Conservation (phyloP, 2,329 filamentous ascomycete genomes). For the Juglanconis oblonga region DNA sequence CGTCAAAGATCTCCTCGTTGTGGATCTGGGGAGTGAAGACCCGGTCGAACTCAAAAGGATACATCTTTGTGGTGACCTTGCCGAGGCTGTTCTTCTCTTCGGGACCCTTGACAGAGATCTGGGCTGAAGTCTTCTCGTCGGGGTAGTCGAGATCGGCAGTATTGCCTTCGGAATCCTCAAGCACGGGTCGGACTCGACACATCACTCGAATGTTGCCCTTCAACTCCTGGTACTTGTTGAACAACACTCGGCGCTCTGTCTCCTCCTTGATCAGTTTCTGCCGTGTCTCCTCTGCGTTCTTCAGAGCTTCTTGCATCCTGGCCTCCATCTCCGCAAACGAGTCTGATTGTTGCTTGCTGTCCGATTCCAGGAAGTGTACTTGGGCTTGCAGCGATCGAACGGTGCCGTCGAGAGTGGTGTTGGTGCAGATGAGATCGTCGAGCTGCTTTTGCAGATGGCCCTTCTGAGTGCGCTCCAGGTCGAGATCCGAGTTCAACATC, state of each 20-base stretch:
- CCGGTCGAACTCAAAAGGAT: slow-evolving; percentile 87
- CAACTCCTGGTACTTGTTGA: slow-evolving; percentile 96
- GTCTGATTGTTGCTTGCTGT: slow-evolving; percentile 83
- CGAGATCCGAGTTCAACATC: slow-evolving; percentile 46
- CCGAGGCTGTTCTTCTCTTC: slow-evolving; percentile 81
- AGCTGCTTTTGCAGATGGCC: slow-evolving; percentile 49
- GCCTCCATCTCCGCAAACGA: slow-evolving; percentile 80
- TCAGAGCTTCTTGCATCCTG: slow-evolving; percentile 73
- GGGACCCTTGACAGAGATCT: slow-evolving; percentile 79
- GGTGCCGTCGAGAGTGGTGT: slow-evolving; percentile 68
- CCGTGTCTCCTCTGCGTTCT: slow-evolving; percentile 65
- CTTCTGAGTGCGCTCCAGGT: slow-evolving; percentile 64
- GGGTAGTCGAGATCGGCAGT: slow-evolving; percentile 77
- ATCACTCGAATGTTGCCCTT: slow-evolving; percentile 99
- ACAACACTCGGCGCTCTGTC: slow-evolving; percentile 82
- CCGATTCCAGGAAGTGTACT: slow-evolving; percentile 85
- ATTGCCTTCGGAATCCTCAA: slow-evolving; percentile 57
- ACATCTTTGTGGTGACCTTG: slow-evolving; percentile 71
- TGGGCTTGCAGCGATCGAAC: slow-evolving; percentile 75
- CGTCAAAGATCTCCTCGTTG: slow-evolving; percentile 87
- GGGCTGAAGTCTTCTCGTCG: slow-evolving; percentile 78
- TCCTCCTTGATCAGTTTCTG: slow-evolving; percentile 89
- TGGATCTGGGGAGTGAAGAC: slow-evolving; percentile 77
- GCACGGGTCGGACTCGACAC: slow-evolving; percentile 83
- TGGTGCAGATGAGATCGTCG: slow-evolving; percentile 57